Base-by-base conservation (phyloP, 2,329 filamentous ascomycete genomes). In the Beauveria asiatica region DNA sequence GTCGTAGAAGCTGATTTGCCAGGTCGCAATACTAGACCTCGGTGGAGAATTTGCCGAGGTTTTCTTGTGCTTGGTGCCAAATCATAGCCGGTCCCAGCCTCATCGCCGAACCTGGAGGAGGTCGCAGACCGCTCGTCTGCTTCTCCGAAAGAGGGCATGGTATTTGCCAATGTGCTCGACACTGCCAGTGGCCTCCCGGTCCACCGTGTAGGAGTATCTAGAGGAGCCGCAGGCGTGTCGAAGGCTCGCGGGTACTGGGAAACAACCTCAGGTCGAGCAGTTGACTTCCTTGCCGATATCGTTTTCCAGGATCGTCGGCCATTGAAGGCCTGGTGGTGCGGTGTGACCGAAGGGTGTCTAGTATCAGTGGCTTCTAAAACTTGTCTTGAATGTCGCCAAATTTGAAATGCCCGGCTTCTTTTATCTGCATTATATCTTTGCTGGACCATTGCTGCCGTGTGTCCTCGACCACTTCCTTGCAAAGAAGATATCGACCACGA, bases 171-270 rank as follows among this genome's bases (percentile, higher is more conserved):
- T 2, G 67, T 65, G 33, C 70, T 73, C 7, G 71, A 67, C 62
- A 75, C 70, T 5, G 74, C 70, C 33, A 74, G 69, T 7, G 74
- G 69, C 55, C 74, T 69, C 3, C 78, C 75, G 3, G 76, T 78
- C 72, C 76, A 75, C 54, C 76, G 76, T n/a, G 76, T 80, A 2
- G 78, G 78, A 8, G 78, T 80, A 52, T 74, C 73, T 16, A 75
- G 59, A 7, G 66, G 60, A 61, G 27, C 63, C 62, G 23, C 67
- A 64, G 7, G 64, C 63, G 45, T 67, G 67, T 53, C 61, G 67
- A 55, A 41, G 17, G 23, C 27, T 27, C 19, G 27, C 19, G 30
- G 17, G 21, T 27, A 5, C 9, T 23, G 48, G 11, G 25, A 21
- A 3, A 10, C 13, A 23, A 21, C 9, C 10, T 48, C 42, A 42